Evolutionary conservation across 2,329 filamentous ascomycete genomes (phyloP).

Genomic region (Didymella sp.): DNA sequence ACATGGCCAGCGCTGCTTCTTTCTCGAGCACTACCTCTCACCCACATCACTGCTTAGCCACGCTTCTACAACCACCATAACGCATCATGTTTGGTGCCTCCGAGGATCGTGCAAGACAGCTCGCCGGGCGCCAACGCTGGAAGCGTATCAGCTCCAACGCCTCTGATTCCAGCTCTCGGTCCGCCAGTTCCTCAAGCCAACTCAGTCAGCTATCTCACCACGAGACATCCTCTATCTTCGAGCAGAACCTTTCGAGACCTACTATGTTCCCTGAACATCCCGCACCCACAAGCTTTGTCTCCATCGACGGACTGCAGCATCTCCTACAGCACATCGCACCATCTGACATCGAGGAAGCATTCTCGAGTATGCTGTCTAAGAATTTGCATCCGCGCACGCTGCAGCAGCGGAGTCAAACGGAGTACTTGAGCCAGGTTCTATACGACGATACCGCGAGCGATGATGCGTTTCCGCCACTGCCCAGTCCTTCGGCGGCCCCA

Average conservation of each 20-base stretch:
- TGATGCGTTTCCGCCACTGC: background rate
- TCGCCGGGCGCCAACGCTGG: constrained; percentile 42
- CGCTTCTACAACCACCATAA: constrained; percentile 7
- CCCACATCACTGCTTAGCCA: constrained; percentile 15
- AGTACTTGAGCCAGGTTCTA: constrained; percentile 36
- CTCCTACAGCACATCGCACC: background rate
- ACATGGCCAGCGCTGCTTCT: constrained; percentile 11
- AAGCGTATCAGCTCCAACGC: constrained; percentile 32
- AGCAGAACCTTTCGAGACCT: constrained; percentile 10
- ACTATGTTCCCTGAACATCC: background rate
- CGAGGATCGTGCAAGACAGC: constrained; percentile 46
- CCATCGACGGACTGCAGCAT: background rate
- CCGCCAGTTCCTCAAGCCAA: constrained; percentile 24
- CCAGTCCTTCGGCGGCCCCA: constrained; percentile 6
- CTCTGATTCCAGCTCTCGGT: constrained; percentile 27
- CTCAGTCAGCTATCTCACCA: constrained; percentile 15
- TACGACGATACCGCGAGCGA: constrained; percentile 23
- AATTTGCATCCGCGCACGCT: constrained; percentile 7
- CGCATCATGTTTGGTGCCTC: constrained; percentile 43
- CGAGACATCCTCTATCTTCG: constrained; percentile 14
- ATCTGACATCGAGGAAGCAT: constrained; percentile 10
- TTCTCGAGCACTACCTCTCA: constrained; percentile 5
- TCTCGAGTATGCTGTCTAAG: constrained; percentile 7
- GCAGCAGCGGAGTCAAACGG: constrained; percentile 33
- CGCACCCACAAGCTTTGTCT: background rate